phyloP scores from a whole-genome alignment of 768 basidiomycete genomes.

The Leccinum ochraceum region DNA sequence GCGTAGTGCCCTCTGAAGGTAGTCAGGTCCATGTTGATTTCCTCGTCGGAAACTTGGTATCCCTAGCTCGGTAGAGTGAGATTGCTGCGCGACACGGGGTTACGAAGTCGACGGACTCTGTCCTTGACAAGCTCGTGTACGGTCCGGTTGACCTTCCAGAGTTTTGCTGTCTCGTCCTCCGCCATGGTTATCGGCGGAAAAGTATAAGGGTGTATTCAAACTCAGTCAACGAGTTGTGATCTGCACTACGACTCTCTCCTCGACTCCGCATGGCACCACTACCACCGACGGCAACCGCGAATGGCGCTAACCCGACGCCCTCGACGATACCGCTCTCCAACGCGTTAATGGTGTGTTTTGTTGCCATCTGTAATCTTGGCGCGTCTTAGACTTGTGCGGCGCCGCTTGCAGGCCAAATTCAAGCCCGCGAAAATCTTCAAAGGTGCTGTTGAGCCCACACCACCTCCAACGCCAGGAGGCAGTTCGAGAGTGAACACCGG shows the following conservation, averaged over 20 bases:
- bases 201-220: slow-evolving; percentile 44
- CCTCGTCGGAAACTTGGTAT: slow-evolving; percentile 91
- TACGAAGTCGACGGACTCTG: slow-evolving; percentile 55
- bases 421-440: slow-evolving; percentile 92
- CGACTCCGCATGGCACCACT: slow-evolving; percentile 42
- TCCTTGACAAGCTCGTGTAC: slow-evolving; percentile 96
- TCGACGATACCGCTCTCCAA: slow-evolving; percentile 47
- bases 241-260: slow-evolving; percentile 3
- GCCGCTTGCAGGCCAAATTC: slow-evolving; percentile 55
- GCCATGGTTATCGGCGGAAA: slow-evolving; percentile 45
- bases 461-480: slow-evolving; percentile 47
- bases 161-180: slow-evolving; percentile 81
- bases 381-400: slow-evolving; percentile 1
- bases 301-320: slow-evolving; percentile 31
- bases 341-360: slow-evolving; percentile 48
- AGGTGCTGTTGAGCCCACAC: slow-evolving; percentile 63
- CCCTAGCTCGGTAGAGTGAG: slow-evolving; percentile 54
- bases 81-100: slow-evolving; percentile 9
- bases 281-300: slow-evolving; percentile 38
- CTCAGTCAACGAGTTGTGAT: slow-evolving; percentile 44
- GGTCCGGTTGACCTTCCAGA: slow-evolving; percentile 96
- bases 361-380: not conserved
- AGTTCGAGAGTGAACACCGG: slow-evolving; percentile 38
- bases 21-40: slow-evolving; percentile 84
- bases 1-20: slow-evolving; percentile 77